Base-by-base conservation (phyloP, 306 rosid genomes). In the Carpinus fangiana region DNA sequence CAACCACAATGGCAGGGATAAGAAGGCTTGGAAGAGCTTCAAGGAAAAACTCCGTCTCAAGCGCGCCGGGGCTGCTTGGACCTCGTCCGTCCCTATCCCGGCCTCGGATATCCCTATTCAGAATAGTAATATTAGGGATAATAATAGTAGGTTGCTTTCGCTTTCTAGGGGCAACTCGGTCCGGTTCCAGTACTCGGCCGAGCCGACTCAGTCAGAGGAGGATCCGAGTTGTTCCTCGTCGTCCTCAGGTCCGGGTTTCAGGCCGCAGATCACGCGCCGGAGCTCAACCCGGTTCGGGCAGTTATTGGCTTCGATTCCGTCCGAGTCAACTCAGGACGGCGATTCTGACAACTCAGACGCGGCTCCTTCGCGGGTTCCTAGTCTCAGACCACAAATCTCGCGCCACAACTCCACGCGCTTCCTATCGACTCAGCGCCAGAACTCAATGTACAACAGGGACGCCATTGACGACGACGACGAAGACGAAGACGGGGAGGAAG, bases 61-160 rank as follows among this genome's bases (percentile, higher is more conserved):
- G 70, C 90, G 89, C 16, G 80, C 88, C 61, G 94, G 97, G 11
- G 78, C 94, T 23, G 87, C 94, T 79, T 90, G 96, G 98, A 81
- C 85, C 51, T 84, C 94, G 16, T 67, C 96, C 8, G 81, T 89
- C 31, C 87, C 67, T 2, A 81, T 89, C 68, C 92, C 96, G 0
- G 76, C 92, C 60, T 88, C 96, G 5, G 96, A 90, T 81, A 66
- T 92, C 48, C 82, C 86, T 9, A 12, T 86, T 72, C 88, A 61
- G n/a, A 73, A 53, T 45, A 61, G 28, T 13, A 59, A 26, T 57
- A 14, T 5, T 5, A 7, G 18, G 47, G 2, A 13, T 51, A 10
- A 9, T 31, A 41, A 12, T 41, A 26, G 38, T 17, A 13, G 8
- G 20, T 21, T 75, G 16, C 28, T n/a, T 41, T 67, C 72, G 16